Base-by-base conservation (phyloP, 2,329 filamentous ascomycete species). In the Talaromyces amestolkiae region DNA sequence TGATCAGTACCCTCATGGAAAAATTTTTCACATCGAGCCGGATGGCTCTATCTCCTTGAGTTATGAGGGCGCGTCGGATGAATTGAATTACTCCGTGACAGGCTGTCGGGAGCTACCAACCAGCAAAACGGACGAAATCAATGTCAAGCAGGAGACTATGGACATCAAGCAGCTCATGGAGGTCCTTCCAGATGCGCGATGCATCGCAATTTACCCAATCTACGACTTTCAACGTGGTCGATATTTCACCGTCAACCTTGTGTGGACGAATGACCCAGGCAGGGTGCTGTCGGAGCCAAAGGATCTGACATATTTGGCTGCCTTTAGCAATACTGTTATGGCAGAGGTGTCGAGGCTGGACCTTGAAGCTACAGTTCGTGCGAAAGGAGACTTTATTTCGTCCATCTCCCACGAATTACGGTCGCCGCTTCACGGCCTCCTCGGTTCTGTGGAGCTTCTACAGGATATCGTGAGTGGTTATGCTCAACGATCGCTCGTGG, bases 331-430 rank as follows among this genome's bases (percentile, higher is more conserved):
- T 39, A 76, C 70, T 49, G 70, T 78, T 39, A 77, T 77, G 74
- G 72, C 73, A 0, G 76, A 77, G 27, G 67, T 77, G 0, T 69
- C 69, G 9, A 72, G 73, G 2, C 59, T 77, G 3, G 75, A 76
- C 56, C 66, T 75, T 0, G 68, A 75, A 45, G 62, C 72, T 3
- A 72, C 75, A 0, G 71, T 77, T 41, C 69, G 69, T 15, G 75
- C 76, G 4, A 77, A 78, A 49, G 69, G 74, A 1, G 72, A 74
- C 5, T 71, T 79, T 9, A 69, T 79, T 6, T 71, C 72, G 0
- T 74, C 72, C 35, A 75, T 78, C 53, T 73, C 71, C 1, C 77
- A 79, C 54, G 76, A 79, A 39, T 68, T 79, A 17, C 70, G 76
- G 19, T 75, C 69, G 31, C 76, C 76, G 1, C 68, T 79, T 8